These are phyloP conservation scores for Brassica balearica DNA, from an alignment of 441 rosid species.

Conservation along the genomic window DNA sequence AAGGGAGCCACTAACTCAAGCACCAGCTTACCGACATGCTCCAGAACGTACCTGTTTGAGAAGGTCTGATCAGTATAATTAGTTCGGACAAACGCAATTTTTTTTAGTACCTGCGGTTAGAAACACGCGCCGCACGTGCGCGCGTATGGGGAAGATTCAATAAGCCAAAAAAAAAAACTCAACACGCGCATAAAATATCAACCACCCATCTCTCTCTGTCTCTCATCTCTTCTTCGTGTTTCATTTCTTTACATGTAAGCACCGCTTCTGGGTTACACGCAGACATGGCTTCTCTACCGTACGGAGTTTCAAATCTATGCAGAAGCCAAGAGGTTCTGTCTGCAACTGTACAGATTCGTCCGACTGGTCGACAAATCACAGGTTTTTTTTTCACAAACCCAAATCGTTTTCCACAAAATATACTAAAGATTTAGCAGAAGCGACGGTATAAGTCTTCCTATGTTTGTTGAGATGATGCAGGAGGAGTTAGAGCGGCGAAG, in stretches of 20 bases:
- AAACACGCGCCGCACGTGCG: slow-evolving; percentile 17
- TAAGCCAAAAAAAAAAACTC: not conserved
- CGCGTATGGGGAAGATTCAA: not conserved
- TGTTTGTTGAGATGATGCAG: slow-evolving; percentile 33
- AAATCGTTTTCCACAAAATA: not conserved
- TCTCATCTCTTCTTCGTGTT: slow-evolving; percentile 20
- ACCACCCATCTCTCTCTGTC: slow-evolving; percentile 28
- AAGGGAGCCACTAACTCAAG: not conserved
- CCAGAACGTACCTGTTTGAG: not conserved
- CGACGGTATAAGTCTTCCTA: not conserved
- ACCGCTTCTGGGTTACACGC: slow-evolving; percentile 13
- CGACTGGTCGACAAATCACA: slow-evolving; percentile 14
- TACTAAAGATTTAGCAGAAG: not conserved
- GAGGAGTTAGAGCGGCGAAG: slow-evolving; percentile 20
- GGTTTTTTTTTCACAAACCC: slow-evolving; percentile 5
- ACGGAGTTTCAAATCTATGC: slow-evolving; percentile 34
- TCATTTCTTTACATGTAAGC: slow-evolving; percentile 14
- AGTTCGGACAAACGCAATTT: not conserved
- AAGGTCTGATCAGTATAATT: not conserved
- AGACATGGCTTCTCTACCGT: slow-evolving; percentile 42
- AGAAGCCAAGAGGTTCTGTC: slow-evolving; percentile 38
- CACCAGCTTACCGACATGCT: not conserved
- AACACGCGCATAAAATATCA: slow-evolving; percentile 29
- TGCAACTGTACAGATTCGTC: slow-evolving; percentile 1
- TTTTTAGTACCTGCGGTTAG: too few species aligned